Evolutionary conservation across 2,329 filamentous ascomycete genomes (phyloP), one percentile per base, ranked within the genome.

Genomic region (Alternaria postmessia): DNA sequence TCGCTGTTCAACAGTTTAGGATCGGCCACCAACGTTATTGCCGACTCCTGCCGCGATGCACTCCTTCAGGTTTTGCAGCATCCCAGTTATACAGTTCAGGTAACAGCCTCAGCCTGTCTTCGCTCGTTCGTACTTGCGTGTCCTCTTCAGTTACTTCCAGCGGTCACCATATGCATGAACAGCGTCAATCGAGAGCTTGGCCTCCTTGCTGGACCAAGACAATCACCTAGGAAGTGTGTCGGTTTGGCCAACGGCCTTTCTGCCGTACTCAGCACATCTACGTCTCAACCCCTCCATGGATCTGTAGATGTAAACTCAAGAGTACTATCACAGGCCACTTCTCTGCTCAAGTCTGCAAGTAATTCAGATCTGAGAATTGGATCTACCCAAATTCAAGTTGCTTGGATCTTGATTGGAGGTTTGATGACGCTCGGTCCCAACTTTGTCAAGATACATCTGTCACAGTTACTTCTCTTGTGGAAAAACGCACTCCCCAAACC

Each of bases 371-470:
- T 99, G 54, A 89, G 94, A 28, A 89, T 95, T 36, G 96, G 95
- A 7, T 92, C 92, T 71, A 97, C 93, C 1, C 95, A 99, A 74
- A 93, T 99, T 24, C 95, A 99, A 75, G 94, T 99, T 3, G 95
- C 95, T 5, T 99, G 95, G 94, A 96, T 96, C 48, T 83, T 99
- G 58, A 96, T 99, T 47, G 95, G 96, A 38, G 95, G 96, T 0
- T 82, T 99, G 55, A 98, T 98, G 94, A 93, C 94, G 0, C 85
- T 99, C 1, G 95, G 95, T 0, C 94, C 95, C 4, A 98, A 97
- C 77, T 99, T 99, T 77, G 94, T 98, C 78, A 99, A 99, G 80
- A 98, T 98, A 24, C 95, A 99, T 79, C 85, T 99, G 7, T 94
- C 94, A 3, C 95, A 99, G 74, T 84, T 99, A 22, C 88, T 99